A percentile compares a stretch with the other conserved stretches of the same genome.
Evolutionary conservation across 768 basidiomycete species (phyloP).

Genomic region (Dacryopinax primogenitus): DNA sequence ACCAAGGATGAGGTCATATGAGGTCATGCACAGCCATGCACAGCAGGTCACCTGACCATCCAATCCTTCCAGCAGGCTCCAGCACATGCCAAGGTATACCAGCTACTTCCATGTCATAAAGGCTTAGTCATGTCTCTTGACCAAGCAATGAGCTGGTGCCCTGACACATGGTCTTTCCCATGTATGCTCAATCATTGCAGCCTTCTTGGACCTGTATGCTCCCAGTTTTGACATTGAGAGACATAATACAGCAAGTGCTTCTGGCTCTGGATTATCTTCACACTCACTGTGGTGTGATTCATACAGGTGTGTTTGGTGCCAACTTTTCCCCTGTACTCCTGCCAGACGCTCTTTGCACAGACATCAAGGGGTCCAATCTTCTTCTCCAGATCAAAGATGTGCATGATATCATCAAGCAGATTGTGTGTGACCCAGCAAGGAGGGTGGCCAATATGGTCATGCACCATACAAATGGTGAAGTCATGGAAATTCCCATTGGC

Average conservation of each 20-base stretch:
- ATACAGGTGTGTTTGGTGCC: conserved; percentile 8
- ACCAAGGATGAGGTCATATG: too few relatives aligned
- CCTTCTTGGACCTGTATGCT: not conserved
- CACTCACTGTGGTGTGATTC: conserved; percentile 4
- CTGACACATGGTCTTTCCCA: too few relatives aligned
- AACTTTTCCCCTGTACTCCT: not conserved
- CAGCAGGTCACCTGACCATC: too few relatives aligned
- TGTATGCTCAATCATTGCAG: not conserved
- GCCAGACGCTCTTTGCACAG: not conserved
- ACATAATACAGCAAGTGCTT: conserved; percentile 6
- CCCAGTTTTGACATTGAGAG: not conserved
- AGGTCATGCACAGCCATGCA: too few relatives aligned
- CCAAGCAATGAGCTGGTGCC: too few relatives aligned
- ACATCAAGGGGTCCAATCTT: not conserved
- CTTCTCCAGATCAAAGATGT: not conserved
- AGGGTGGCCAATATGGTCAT: not conserved
- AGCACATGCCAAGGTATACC: too few relatives aligned
- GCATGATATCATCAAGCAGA: not conserved
- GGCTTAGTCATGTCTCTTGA: too few relatives aligned
- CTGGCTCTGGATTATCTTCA: conserved; percentile 13
- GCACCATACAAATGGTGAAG: not conserved
- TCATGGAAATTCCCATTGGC: not conserved
- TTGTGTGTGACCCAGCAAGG: not conserved
- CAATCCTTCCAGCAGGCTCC: too few relatives aligned
- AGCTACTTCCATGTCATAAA: too few relatives aligned